Base-by-base conservation (phyloP, 257 asterid genomes). In the Gynochthodes officinalis region DNA sequence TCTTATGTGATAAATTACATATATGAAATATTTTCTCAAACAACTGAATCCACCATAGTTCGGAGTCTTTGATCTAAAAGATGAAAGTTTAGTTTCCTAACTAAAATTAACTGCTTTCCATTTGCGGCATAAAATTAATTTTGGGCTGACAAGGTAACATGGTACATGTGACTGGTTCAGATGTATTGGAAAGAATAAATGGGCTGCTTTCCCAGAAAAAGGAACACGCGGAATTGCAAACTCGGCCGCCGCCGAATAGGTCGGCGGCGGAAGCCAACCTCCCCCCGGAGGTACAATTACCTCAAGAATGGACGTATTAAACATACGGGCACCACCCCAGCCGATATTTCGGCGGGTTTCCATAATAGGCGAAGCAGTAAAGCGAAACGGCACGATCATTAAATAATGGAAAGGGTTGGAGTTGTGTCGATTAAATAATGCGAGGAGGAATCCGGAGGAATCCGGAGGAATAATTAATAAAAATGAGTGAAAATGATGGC, bases 291-390 rank as follows among this genome's bases (percentile, higher is more conserved):
- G 71, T 79, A 64, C 76, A 79, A 30, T 13, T 82, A 15, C 86
- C 86, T 43, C 79, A 79, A 65, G 83, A 82, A 48, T 82, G 86
- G 86, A 82, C 86, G 6, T 82, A 82, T 48, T 82, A 49, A 58
- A 32, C 13, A 40, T 10, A n/a, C 4, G 40, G 12, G 11, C 42
- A 11, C 57, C 16, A 15, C 23, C 48, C 10, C 13, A 3, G 42
- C 53, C 18, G 52, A 1, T 2, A 35, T 19, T 62, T 35, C n/a
- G 69, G 69, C 69, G 53, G 69, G n/a, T n/a, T n/a, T n/a, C n/a
- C n/a, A n/a, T n/a, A n/a, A n/a, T n/a, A n/a, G n/a, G n/a, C n/a
- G n/a, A n/a, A n/a, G n/a, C n/a, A n/a, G n/a, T n/a, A n/a, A n/a
- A n/a, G n/a, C n/a, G n/a, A n/a, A n/a, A n/a, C n/a, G n/a, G n/a